phyloP scores from a whole-genome alignment of 1,284 basidiomycete species.

The Grifola frondosa region DNA sequence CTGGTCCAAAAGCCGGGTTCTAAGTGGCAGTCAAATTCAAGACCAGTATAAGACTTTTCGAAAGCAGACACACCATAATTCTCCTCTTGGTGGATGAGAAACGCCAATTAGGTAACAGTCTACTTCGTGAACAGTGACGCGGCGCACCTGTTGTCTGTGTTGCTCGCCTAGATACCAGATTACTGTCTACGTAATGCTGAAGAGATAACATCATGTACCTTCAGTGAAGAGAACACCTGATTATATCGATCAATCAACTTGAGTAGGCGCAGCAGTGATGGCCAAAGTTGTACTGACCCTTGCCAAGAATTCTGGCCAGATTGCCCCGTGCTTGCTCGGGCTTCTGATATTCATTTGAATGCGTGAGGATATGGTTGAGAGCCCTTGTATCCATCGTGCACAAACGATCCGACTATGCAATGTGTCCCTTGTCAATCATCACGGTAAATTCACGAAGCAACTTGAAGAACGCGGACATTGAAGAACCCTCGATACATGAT shows the following conservation, averaged over 20 bases:
- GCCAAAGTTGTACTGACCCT: constrained; percentile 21
- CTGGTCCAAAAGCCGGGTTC: constrained; percentile 60
- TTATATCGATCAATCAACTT: not conserved
- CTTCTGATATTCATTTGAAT: constrained; percentile 35
- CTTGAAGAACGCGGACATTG: constrained; percentile 36
- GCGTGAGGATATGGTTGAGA: constrained; percentile 37
- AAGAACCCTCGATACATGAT: constrained; percentile 47
- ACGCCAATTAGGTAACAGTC: no score
- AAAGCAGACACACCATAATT: no score
- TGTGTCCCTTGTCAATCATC: constrained; percentile 25
- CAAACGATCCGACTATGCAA: constrained; percentile 17
- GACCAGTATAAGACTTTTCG: no score
- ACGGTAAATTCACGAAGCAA: not conserved
- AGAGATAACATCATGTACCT: constrained; percentile 4
- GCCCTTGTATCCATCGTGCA: constrained; percentile 36
- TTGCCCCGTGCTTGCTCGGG: constrained; percentile 20
- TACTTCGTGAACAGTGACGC: no score
- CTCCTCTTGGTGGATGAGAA: no score
- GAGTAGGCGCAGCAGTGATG: no score
- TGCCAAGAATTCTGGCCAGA: constrained; percentile 29
- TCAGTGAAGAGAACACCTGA: constrained; percentile 13
- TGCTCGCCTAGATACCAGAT: constrained; percentile 6
- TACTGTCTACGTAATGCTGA: not conserved
- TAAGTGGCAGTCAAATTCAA: no score
- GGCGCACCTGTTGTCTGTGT: constrained; percentile 15